Evolutionary conservation across 805 yeast species (phyloP).

Genomic region (Priceomyces melissophilus): DNA sequence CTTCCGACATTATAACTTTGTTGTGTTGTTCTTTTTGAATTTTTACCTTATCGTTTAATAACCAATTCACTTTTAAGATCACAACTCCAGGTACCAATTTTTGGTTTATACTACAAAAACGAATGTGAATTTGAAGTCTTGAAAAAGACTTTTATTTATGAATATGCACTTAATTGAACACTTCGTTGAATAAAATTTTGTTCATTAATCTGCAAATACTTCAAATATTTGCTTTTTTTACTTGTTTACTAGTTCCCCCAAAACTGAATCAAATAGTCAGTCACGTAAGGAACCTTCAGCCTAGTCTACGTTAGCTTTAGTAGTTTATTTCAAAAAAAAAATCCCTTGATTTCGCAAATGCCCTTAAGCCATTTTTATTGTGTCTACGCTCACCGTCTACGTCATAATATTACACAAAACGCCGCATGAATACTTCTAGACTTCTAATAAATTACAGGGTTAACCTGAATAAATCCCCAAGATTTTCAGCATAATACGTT

Average conservation of each 20-base stretch:
- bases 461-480: slow-evolving; percentile 67
- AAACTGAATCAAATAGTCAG: background rate
- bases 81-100: background rate
- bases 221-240: background rate
- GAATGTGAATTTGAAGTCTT: no score
- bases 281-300: slow-evolving; percentile 1
- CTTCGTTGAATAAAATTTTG: no score
- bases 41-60: background rate
- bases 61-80: background rate
- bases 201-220: no score
- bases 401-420: slow-evolving; percentile 11
- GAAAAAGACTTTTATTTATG: no score
- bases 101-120: no score
- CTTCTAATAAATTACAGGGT: slow-evolving; percentile 24
- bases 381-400: slow-evolving; percentile 5
- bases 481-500: slow-evolving; percentile 60
- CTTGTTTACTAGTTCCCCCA: background rate
- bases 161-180: no score
- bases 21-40: slow-evolving; percentile 16
- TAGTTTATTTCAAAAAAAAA: slow-evolving; percentile 2
- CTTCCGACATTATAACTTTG: slow-evolving; percentile 13
- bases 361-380: slow-evolving; percentile 1
- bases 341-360: slow-evolving; percentile 1
- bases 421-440: slow-evolving; percentile 3
- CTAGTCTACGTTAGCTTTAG: slow-evolving; percentile 1